Base-by-base conservation (phyloP, 2,329 filamentous ascomycete genomes). In the Aureobasidium vineae region DNA sequence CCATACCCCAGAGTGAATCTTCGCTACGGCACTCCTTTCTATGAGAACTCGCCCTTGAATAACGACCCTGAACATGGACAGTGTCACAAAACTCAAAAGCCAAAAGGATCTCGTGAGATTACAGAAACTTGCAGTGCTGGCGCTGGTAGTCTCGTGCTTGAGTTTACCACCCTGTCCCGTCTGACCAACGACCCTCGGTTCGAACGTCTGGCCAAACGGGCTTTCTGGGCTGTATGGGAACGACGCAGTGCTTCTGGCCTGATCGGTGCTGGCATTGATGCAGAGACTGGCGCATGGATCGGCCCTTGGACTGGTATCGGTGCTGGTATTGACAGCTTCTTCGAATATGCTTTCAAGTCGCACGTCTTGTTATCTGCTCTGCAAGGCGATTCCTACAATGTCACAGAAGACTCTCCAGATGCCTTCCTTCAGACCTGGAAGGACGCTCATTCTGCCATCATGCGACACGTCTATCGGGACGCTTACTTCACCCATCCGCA, bases 161-260 rank as follows among this genome's bases (percentile, higher is more conserved):
- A 99, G 75, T 97, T 98, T 71, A 91, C 92, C 0, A 91, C 93
- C 0, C 82, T 99, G 54, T 97, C 92, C 73, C 86, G 95, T 28
- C 82, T 99, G 54, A 96, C 92, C 0, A 92, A 91, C 13, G 91
- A 98, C 74, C 80, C 84, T 11, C 86, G 90, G n/a, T 99, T 96
- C 72, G 95, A 99, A 77, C 87, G 90, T 73, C 84, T 91, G 19
- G 94, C 91, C 0, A 98, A 98, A 77, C 84, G 90, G 66, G 94
- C 95, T 0, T 99, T 99, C 73, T 97, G 94, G 92, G 90, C 93
- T 28, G 91, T 99, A n/a, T 99, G 95, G 95, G 83, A 88, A 50
- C 84, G 91, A 66, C 86, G 93, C 70, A 97, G 91, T 75, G 85
- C 88, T 47, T 91, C 97, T 72, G 92, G 91, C 4, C 82, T 99